Evolutionary conservation across 2,329 filamentous ascomycete genomes (phyloP), one percentile per base, ranked within the genome.

Genomic region (Paecilomyces dactylethromorphus): DNA sequence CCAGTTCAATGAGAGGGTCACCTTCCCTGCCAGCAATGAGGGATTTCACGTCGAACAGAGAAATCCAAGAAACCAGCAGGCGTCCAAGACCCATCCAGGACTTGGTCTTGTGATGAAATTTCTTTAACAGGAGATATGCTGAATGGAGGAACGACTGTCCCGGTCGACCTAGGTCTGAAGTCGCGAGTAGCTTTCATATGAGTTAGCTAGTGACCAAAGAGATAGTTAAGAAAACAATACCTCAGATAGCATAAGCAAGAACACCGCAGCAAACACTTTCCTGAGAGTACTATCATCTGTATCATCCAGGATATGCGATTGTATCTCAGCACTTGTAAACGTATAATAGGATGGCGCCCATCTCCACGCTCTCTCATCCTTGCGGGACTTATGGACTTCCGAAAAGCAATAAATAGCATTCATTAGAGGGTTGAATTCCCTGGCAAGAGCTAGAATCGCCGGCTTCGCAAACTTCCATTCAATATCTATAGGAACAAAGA

Each of bases 221-320:
- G 51, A 52, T 8, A 8, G 35, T 29, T 21, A 21, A 8, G n/a
- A 15, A 32, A 7, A 56, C 60, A 64, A 33, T 62, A 73, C 71
- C 66, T 74, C 71, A n/a, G 71, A 68, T 56, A 74, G 50, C 69
- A 74, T 74, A 21, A 74, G 63, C 33, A 74, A 63, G 45, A 74
- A 68, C 10, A 73, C 64, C 10, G 69, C 59, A 4, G 66, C 63
- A 58, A 71, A 70, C 1, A 70, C 50, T 49, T 64, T 65, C 58
- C 66, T 63, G 56, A 73, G 56, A 2, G 57, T 65, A 8, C 62
- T 33, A 21, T 70, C 66, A 22, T 57, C 45, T 49, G 72, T 63
- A 12, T 71, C 66, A 3, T 65, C 68, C 8, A 66, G 59, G 2
- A 72, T 56, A 57, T 60, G 68, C 4, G 65, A 58, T 35, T 72